These are phyloP conservation scores for Lenwebbia sp. DNA, from an alignment of 345 rosid genomes.

Conservation along the genomic window DNA sequence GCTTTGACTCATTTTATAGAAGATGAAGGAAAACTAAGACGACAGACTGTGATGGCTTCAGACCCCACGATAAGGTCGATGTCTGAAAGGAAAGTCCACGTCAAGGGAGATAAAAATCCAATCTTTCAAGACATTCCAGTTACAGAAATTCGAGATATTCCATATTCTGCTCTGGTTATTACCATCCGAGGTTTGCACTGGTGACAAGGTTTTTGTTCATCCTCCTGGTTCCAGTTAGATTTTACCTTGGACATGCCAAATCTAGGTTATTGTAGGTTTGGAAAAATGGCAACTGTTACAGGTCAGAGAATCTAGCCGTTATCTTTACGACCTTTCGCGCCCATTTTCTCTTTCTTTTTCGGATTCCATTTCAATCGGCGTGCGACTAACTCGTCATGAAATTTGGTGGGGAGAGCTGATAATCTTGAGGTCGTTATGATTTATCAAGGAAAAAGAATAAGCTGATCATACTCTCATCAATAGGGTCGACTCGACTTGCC, in stretches of 20 bases:
- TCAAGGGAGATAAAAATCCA: background rate
- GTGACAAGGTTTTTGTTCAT: background rate
- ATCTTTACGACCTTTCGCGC: background rate
- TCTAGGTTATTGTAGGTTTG: background rate
- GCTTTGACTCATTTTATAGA: background rate
- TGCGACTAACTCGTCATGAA: background rate
- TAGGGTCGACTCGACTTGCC: background rate
- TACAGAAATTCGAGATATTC: background rate
- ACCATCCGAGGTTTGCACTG: background rate
- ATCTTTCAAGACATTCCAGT: background rate
- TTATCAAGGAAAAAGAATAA: background rate
- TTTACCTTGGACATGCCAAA: background rate
- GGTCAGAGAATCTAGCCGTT: background rate
- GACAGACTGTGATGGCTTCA: background rate
- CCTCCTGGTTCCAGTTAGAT: background rate
- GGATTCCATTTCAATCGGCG: background rate
- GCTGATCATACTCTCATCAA: background rate
- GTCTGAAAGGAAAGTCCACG: background rate
- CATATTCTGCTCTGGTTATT: background rate
- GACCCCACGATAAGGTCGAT: background rate
- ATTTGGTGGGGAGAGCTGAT: background rate
- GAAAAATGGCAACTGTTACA: background rate
- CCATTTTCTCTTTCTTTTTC: background rate
- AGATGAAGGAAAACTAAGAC: background rate
- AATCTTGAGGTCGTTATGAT: background rate